Conservation (phyloP, 148 eudicot species). For the Simmondsia chinensis region DNA sequence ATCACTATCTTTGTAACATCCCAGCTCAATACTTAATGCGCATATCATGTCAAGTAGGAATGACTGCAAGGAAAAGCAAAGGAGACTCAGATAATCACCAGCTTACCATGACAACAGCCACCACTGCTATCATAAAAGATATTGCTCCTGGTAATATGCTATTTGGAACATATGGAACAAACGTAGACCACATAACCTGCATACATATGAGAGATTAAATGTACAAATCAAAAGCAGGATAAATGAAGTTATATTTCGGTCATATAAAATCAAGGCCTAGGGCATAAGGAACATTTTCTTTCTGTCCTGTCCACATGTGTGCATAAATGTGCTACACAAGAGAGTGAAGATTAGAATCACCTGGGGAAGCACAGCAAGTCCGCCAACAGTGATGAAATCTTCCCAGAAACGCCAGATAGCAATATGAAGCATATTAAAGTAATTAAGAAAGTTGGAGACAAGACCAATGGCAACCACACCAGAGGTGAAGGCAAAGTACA, state of each 20-base stretch:
- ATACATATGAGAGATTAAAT: too few species aligned
- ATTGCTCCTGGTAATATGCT: slow-evolving; percentile 70
- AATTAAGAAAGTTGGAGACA: slow-evolving; percentile 62
- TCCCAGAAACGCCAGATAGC: slow-evolving; percentile 78
- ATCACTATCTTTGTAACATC: too few species aligned
- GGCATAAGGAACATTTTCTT: background rate
- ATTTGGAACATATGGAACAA: slow-evolving; percentile 74
- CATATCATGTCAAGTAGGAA: too few species aligned
- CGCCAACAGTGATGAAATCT: slow-evolving; percentile 85
- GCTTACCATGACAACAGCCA: slow-evolving; percentile 72
- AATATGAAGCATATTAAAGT: slow-evolving; percentile 53
- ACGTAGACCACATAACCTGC: slow-evolving; percentile 98
- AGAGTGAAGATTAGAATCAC: slow-evolving; percentile 15
- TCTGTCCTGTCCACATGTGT: too few species aligned
- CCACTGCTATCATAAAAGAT: slow-evolving; percentile 44
- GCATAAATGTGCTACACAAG: too few species aligned
- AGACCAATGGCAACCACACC: slow-evolving; percentile 60
- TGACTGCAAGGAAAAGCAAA: too few species aligned
- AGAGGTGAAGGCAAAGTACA: slow-evolving; percentile 46
- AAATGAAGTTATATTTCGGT: too few species aligned
- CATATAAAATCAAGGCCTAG: background rate
- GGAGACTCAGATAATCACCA: background rate
- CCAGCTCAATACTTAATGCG: too few species aligned
- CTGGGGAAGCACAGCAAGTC: slow-evolving; percentile 88
- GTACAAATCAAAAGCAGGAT: background rate